These are phyloP conservation scores for Chloris gayana DNA, from an alignment of 176 grass and related monocot species.

Conservation along the genomic window DNA sequence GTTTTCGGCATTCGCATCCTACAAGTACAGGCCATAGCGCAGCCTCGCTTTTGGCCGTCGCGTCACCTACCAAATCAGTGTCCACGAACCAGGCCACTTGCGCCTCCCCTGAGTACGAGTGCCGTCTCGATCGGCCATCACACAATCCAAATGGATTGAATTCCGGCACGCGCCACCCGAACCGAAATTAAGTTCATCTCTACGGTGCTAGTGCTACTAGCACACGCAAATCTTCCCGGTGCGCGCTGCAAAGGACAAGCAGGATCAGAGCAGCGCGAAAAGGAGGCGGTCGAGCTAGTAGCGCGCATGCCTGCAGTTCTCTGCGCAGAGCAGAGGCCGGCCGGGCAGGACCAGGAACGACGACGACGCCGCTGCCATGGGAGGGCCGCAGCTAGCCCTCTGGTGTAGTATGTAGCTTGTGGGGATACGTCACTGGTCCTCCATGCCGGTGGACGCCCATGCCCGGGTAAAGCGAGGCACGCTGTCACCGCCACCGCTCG, in stretches of 20 bases:
- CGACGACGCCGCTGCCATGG: not conserved
- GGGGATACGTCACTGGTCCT: not conserved
- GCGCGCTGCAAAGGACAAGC: not conserved
- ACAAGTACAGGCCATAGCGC: not conserved
- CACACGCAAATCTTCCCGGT: not conserved
- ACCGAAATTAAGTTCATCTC: too few relatives aligned
- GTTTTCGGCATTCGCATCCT: not conserved
- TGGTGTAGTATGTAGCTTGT: not conserved
- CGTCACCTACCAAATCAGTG: not conserved
- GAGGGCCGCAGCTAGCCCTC: not conserved
- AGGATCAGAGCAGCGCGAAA: not conserved
- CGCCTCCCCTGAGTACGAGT: not conserved
- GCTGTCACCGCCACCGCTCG: not conserved
- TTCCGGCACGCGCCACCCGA: not conserved
- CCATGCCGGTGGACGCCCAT: not conserved
- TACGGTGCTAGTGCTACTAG: too few relatives aligned
- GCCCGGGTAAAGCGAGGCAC: conserved; percentile 21
- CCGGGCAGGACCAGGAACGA: not conserved
- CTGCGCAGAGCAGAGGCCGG: not conserved
- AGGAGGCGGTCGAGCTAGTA: not conserved
- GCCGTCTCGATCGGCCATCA: not conserved
- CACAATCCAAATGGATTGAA: not conserved
- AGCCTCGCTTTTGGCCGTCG: not conserved
- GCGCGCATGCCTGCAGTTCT: not conserved
- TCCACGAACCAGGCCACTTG: not conserved